phyloP scores from a whole-genome alignment of 2,329 filamentous ascomycete genomes.

The Calonectria honghensis region DNA sequence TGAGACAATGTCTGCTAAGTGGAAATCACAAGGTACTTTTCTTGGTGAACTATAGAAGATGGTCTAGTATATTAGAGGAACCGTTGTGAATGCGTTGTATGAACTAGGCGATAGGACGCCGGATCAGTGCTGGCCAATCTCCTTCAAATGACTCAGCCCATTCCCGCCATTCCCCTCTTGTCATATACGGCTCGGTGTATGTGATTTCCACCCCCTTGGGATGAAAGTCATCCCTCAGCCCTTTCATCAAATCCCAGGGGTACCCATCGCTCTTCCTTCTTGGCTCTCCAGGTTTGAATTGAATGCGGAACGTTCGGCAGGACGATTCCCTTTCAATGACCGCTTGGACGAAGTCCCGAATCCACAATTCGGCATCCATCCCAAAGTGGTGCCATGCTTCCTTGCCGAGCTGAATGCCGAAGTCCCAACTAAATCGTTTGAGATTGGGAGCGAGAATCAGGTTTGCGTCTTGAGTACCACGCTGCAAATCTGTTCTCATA shows the following conservation, averaged over 20 bases:
- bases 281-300: conserved; percentile 5
- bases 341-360: not conserved
- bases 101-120: not conserved
- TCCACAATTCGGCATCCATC: not conserved
- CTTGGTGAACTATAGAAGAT: not conserved
- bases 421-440: not conserved
- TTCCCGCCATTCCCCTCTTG: conserved; percentile 5
- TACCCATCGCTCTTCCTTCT: conserved; percentile 12
- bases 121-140: not conserved
- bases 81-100: not conserved
- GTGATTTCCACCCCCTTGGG: not conserved
- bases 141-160: conserved; percentile 20
- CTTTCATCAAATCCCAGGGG: conserved; percentile 1
- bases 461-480: not conserved
- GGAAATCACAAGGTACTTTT: not conserved
- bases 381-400: not conserved
- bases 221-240: not conserved
- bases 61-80: not conserved
- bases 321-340: not conserved
- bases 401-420: not conserved
- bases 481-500: too few relatives aligned
- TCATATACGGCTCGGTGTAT: not conserved
- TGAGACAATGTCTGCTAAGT: not conserved
- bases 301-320: not conserved
- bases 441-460: not conserved